phyloP scores from a whole-genome alignment of 345 rosid species.

The Brassica rapa region DNA sequence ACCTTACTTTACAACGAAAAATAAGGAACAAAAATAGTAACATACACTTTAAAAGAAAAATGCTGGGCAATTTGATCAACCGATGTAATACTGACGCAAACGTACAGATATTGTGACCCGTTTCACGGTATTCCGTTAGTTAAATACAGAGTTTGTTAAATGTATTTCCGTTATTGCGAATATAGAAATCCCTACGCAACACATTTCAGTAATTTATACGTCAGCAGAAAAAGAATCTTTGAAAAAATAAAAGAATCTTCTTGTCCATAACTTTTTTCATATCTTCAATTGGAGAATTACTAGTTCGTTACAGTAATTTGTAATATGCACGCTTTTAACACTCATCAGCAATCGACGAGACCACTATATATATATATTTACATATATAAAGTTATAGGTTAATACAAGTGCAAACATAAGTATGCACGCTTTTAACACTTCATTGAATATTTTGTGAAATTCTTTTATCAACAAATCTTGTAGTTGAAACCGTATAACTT shows the following conservation, averaged over 20 bases:
- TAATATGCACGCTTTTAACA: not conserved
- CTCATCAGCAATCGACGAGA: not conserved
- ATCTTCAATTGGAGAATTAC: not conserved
- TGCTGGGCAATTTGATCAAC: slow-evolving; percentile 18
- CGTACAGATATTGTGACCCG: slow-evolving; percentile 10
- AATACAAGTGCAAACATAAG: not conserved
- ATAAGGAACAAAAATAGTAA: not conserved
- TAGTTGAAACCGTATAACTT: not conserved
- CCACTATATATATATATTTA: not conserved
- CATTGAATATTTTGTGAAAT: not conserved
- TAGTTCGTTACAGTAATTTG: not conserved
- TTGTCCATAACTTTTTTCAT: not conserved
- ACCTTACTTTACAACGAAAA: slow-evolving; percentile 10
- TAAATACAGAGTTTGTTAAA: slow-evolving; percentile 12
- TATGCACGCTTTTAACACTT: not conserved
- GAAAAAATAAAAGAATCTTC: not conserved
- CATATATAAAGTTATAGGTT: not conserved
- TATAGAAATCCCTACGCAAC: slow-evolving; percentile 31
- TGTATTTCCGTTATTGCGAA: slow-evolving; percentile 16
- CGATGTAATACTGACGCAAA: slow-evolving; percentile 15
- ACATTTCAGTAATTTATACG: slow-evolving; percentile 8
- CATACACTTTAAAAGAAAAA: slow-evolving; percentile 8
- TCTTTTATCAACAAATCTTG: not conserved
- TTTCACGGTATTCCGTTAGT: not conserved
- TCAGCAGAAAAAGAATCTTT: slow-evolving; percentile 11